A percentile compares a stretch with the other conserved stretches of the same genome.
Conservation (phyloP, 805 yeast genomes). For the Blastobotrys chiropterorum region DNA sequence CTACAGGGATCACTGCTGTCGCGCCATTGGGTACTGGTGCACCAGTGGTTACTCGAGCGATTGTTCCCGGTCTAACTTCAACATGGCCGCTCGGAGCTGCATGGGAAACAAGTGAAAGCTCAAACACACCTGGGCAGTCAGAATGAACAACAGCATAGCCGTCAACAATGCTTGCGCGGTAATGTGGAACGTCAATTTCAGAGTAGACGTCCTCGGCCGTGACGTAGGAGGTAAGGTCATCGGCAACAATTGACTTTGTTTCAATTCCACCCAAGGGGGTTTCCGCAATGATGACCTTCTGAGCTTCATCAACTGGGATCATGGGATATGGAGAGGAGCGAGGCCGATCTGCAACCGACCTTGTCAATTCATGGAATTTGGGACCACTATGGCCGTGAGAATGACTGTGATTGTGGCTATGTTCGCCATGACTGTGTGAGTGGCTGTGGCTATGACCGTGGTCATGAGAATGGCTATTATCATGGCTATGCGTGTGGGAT, state of each 20-base stretch:
- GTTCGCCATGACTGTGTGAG: slow-evolving; percentile 13
- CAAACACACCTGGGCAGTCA: slow-evolving; percentile 42
- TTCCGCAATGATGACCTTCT: slow-evolving; percentile 28
- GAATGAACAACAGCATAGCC: slow-evolving; percentile 45
- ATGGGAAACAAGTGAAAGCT: slow-evolving; percentile 38
- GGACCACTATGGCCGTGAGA: slow-evolving; percentile 24
- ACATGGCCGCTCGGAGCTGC: slow-evolving; percentile 29
- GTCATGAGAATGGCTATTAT: slow-evolving; percentile 10
- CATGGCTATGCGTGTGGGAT: slow-evolving; percentile 9
- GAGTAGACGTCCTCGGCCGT: slow-evolving; percentile 40
- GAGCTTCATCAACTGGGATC: slow-evolving; percentile 39
- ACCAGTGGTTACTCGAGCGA: slow-evolving; percentile 49
- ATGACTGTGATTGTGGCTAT: slow-evolving; percentile 17
- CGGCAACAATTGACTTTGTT: slow-evolving; percentile 27
- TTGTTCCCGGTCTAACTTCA: slow-evolving; percentile 10
- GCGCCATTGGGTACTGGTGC: slow-evolving; percentile 53
- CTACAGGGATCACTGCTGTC: slow-evolving; percentile 49
- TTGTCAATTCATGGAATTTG: slow-evolving; percentile 32
- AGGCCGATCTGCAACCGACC: slow-evolving; percentile 37
- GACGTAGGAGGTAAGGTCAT: slow-evolving; percentile 34
- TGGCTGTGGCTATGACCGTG: slow-evolving; percentile 14
- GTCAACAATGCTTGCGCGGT: slow-evolving; percentile 51
- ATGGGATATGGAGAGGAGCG: slow-evolving; percentile 46
- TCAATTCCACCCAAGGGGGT: slow-evolving; percentile 30
- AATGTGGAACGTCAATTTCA: slow-evolving; percentile 39